Conservation (phyloP, 331 rosid species). For the Quercus phellos region DNA sequence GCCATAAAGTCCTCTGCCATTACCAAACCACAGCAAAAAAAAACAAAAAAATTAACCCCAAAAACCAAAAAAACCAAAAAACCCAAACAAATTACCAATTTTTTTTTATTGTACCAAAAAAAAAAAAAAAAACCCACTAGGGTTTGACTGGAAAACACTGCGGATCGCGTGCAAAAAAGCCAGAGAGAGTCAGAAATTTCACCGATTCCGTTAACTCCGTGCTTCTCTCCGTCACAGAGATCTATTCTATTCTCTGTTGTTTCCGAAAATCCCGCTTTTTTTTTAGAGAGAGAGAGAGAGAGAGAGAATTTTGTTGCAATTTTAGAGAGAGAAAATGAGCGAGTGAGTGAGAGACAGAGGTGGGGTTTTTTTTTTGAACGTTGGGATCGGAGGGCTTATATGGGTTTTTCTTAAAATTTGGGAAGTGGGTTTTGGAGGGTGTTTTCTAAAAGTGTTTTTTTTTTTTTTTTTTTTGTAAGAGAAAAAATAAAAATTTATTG, state of each 20-base stretch:
- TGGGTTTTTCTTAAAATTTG: slow-evolving; percentile 25
- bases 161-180: slow-evolving; percentile 48
- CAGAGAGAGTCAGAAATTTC: slow-evolving; percentile 32
- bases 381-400: slow-evolving; percentile 54
- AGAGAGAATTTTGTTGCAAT: slow-evolving; percentile 35
- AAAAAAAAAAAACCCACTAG: slow-evolving; percentile 26
- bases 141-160: slow-evolving; percentile 58
- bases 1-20: slow-evolving; percentile 8
- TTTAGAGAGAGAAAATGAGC: slow-evolving; percentile 18
- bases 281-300: not conserved
- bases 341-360: slow-evolving; percentile 27
- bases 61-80: not conserved
- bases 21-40: not conserved
- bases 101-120: not conserved
- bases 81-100: not conserved
- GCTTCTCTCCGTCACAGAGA: slow-evolving; percentile 37
- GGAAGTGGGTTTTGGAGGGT: slow-evolving; percentile 27
- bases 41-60: not conserved
- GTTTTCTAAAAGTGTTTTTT: slow-evolving; percentile 14
- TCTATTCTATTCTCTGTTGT: slow-evolving; percentile 43
- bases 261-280: slow-evolving; percentile 42
- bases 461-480: not conserved
- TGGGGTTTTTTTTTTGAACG: slow-evolving; percentile 37
- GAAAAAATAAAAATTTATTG: not conserved
- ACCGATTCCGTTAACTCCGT: slow-evolving; percentile 66